phyloP scores from a whole-genome alignment of 139 green algal genomes.

The Haematococcus sp. region DNA sequence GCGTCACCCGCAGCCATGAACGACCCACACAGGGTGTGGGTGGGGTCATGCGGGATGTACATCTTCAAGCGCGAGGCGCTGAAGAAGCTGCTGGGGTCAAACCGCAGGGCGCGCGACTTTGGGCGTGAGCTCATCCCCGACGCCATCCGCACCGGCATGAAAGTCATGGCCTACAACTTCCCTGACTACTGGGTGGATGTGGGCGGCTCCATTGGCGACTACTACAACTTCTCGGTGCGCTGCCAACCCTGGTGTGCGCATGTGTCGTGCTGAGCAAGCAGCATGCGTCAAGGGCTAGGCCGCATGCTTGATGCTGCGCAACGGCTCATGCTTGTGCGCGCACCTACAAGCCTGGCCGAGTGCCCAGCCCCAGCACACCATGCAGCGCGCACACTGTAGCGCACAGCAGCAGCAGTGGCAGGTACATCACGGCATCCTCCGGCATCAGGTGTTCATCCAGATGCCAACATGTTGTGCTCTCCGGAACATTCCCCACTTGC shows the following conservation, averaged over 20 bases:
- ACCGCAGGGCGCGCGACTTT: constrained; percentile 74
- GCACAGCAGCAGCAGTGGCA: too few species aligned
- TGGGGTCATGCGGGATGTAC: constrained; percentile 24
- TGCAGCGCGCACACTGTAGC: too few species aligned
- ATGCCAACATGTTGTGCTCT: too few species aligned
- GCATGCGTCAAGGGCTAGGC: too few species aligned
- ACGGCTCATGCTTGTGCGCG: neutral
- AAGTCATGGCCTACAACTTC: constrained; percentile 75
- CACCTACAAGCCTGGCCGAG: too few species aligned
- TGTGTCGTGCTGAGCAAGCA: too few species aligned
- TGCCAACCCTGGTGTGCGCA: too few species aligned
- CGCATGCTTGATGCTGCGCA: constrained; percentile 54
- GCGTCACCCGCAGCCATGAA: neutral
- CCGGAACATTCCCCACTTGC: too few species aligned
- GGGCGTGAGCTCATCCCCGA: constrained; percentile 74
- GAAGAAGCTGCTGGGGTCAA: constrained; percentile 44
- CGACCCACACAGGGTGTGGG: neutral
- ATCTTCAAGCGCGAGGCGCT: constrained; percentile 30
- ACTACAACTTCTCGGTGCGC: constrained; percentile 80
- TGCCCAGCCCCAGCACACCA: too few species aligned
- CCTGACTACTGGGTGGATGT: constrained; percentile 84
- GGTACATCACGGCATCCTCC: too few species aligned
- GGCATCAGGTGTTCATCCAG: too few species aligned
- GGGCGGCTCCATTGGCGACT: constrained; percentile 79
- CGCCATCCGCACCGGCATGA: constrained; percentile 55